phyloP scores from a whole-genome alignment of 1,284 basidiomycete species.

The Uromyces viciae-fabae region DNA sequence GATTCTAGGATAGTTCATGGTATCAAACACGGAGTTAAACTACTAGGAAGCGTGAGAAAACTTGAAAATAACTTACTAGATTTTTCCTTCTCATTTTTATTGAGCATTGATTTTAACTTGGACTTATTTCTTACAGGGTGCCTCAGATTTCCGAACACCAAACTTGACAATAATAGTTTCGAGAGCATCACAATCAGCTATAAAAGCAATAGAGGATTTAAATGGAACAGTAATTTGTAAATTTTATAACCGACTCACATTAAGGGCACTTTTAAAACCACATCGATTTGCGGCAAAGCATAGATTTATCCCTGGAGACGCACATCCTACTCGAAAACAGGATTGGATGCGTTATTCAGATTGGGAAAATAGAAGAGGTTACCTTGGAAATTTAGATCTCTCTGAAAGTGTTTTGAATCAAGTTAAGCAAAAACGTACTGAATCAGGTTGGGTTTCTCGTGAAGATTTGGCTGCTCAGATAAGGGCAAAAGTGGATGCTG shows the following conservation, averaged over 20 bases:
- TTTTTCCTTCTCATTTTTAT: not conserved
- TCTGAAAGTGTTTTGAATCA: not conserved
- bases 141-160: slow-evolving; percentile 66
- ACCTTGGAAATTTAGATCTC: slow-evolving; percentile 22
- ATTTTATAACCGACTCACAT: slow-evolving; percentile 81
- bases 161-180: slow-evolving; percentile 74
- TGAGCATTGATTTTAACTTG: slow-evolving; percentile 31
- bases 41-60: slow-evolving; percentile 69
- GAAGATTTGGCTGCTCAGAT: slow-evolving; percentile 24
- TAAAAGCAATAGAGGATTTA: slow-evolving; percentile 72
- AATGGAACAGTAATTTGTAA: slow-evolving; percentile 84
- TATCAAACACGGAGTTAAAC: slow-evolving; percentile 82
- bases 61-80: not conserved
- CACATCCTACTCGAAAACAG: slow-evolving; percentile 33
- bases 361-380: slow-evolving; percentile 39
- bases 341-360: slow-evolving; percentile 44
- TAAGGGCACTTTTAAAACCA: slow-evolving; percentile 72
- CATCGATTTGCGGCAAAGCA: slow-evolving; percentile 42
- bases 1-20: slow-evolving; percentile 82
- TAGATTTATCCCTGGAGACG: slow-evolving; percentile 26
- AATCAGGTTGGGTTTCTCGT: slow-evolving; percentile 29
- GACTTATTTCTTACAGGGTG: too few relatives aligned
- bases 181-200: slow-evolving; percentile 79
- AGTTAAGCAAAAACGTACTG: not conserved
- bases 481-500: slow-evolving; percentile 7